A percentile compares a stretch with the other conserved stretches of the same genome.
These are phyloP conservation scores for Debaryomycetaceae sp. DNA, from an alignment of 1,139 yeast species.

Conservation along the genomic window DNA sequence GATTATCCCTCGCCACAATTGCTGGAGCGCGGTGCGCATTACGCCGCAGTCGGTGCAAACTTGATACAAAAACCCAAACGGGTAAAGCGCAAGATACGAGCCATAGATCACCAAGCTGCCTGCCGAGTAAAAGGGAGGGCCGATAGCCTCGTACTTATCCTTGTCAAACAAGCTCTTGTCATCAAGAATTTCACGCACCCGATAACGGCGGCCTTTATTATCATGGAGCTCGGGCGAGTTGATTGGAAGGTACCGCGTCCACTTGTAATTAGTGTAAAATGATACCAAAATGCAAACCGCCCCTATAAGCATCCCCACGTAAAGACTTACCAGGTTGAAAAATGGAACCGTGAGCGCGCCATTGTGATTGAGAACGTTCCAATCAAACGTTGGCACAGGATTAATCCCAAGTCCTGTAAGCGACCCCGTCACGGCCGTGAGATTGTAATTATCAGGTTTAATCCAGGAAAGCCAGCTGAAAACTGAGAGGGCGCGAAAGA, in stretches of 20 bases:
- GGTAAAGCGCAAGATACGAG: slow-evolving; percentile 9
- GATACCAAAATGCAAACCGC: slow-evolving; percentile 7
- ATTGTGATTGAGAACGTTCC: slow-evolving; percentile 21
- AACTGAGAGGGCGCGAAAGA: slow-evolving; percentile 20
- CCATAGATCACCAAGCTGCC: slow-evolving; percentile 13
- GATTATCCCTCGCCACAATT: slow-evolving; percentile 2
- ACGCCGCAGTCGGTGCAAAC: slow-evolving; percentile 3
- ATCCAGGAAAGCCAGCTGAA: slow-evolving; percentile 33
- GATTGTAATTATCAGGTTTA: slow-evolving; percentile 22
- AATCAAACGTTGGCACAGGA: slow-evolving; percentile 45
- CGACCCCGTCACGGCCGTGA: slow-evolving; percentile 47
- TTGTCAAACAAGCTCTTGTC: slow-evolving; percentile 6
- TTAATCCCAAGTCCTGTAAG: slow-evolving; percentile 42
- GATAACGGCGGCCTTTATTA: slow-evolving; percentile 8
- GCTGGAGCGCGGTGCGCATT: slow-evolving; percentile 4
- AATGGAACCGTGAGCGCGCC: slow-evolving; percentile 6
- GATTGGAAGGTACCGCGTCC: slow-evolving; percentile 10
- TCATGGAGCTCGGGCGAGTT: slow-evolving; percentile 7
- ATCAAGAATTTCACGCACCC: slow-evolving; percentile 6
- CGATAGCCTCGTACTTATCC: slow-evolving; percentile 10
- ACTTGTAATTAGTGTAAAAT: slow-evolving; percentile 8
- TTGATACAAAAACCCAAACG: slow-evolving; percentile 8
- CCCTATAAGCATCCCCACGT: slow-evolving; percentile 7
- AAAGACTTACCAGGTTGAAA: slow-evolving; percentile 6
- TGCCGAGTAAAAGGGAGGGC: slow-evolving; percentile 34